Evolutionary conservation across 768 basidiomycete genomes (phyloP), one percentile per base, ranked within the genome.

Genomic region (Solioccasus polychromus): DNA sequence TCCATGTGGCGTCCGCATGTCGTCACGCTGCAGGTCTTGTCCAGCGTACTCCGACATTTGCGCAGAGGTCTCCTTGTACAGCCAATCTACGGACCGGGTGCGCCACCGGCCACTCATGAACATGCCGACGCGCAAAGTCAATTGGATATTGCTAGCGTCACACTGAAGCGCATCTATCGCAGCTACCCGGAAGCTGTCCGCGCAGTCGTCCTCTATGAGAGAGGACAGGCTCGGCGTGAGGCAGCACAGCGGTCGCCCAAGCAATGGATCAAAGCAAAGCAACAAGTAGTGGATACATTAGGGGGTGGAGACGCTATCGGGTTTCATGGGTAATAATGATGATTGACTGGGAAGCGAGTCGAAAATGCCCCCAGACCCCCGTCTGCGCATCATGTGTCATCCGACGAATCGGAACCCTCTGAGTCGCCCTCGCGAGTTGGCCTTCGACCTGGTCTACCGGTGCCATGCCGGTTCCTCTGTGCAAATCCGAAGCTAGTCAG

Each of bases 391-490:
- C 59, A 71, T 49, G 62, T 58, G 50, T 73, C 78, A 51, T 88
- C 87, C 31, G 84, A 86, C 42, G 86, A 84, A 34, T 85, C 84
- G 37, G 80, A 82, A 37, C 74, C 79, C 32, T 78, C 84, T 22
- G 82, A 83, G 45, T 69, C 68, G 25, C 73, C 80, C 46, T 76
- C 78, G 39, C 78, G 76, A 54, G 77, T 77, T 49, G 78, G 73
- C 53, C 82, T 71, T 5, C 74, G 72, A 47, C 72, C 79, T 28
- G 69, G 67, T 67, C 83, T 88, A 52, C 74, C 76, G 41, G 83
- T 77, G 22, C 85, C 85, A 62, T 91, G 83, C 47, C 89, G 83
- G 66, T 90, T 90, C 52, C 88, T 85, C 89, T 90, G 54, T 22
- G 47, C 51, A 41, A 45, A 50, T 30, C 31, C 53, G 44, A 62